Evolutionary conservation across 441 rosid genomes (phyloP).

Genomic region (Corymbia citriodora): DNA sequence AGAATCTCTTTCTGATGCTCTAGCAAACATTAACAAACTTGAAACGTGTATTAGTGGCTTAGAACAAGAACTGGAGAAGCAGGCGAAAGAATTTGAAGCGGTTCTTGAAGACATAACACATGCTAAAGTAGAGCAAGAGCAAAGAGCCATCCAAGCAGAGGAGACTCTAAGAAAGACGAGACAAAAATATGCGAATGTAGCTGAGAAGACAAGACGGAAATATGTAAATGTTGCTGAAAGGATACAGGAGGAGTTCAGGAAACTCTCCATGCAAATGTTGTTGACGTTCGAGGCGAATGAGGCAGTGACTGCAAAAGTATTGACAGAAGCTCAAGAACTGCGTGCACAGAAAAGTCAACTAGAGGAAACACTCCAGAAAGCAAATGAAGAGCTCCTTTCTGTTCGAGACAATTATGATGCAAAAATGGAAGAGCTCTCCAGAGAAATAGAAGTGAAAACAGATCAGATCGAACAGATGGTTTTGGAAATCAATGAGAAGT

Average conservation of each 20-base stretch:
- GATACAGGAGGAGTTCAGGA: slow-evolving; percentile 71
- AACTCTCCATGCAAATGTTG: slow-evolving; percentile 64
- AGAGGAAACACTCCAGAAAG: slow-evolving; percentile 53
- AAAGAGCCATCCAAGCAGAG: slow-evolving; percentile 75
- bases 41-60: neutral
- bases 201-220: slow-evolving; percentile 41
- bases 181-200: neutral
- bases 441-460: slow-evolving; percentile 31
- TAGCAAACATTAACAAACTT: neutral
- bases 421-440: slow-evolving; percentile 40
- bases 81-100: slow-evolving; percentile 41
- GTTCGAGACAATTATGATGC: slow-evolving; percentile 36
- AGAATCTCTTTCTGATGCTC: neutral
- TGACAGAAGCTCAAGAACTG: slow-evolving; percentile 60
- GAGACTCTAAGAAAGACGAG: slow-evolving; percentile 45
- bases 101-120: slow-evolving; percentile 47
- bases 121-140: slow-evolving; percentile 76
- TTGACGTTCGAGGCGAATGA: slow-evolving; percentile 64
- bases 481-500: slow-evolving; percentile 35
- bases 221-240: slow-evolving; percentile 59
- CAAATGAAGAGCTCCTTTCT: slow-evolving; percentile 44
- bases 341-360: slow-evolving; percentile 45
- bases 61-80: slow-evolving; percentile 53
- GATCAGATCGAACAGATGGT: slow-evolving; percentile 41
- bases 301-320: slow-evolving; percentile 59